These are phyloP conservation scores for Cerrena zonata DNA, from an alignment of 1,284 basidiomycete species.

Conservation along the genomic window DNA sequence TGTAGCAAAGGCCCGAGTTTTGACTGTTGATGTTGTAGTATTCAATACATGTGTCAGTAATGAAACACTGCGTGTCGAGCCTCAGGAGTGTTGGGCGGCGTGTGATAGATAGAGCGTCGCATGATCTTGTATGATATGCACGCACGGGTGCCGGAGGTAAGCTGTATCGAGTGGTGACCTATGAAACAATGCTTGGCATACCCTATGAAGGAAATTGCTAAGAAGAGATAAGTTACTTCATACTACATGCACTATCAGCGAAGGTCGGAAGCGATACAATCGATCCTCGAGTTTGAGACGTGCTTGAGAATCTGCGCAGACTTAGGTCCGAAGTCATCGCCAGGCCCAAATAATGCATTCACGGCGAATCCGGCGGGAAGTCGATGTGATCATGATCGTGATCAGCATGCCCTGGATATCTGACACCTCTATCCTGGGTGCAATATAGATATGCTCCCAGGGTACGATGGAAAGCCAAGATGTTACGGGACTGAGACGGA, in stretches of 20 bases:
- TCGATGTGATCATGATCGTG: not conserved
- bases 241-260: too few species aligned
- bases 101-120: too few species aligned
- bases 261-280: too few species aligned
- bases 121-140: too few species aligned
- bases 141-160: too few species aligned
- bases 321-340: not conserved
- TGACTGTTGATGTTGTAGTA: not conserved
- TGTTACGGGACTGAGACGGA: not conserved
- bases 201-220: too few species aligned
- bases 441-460: not conserved
- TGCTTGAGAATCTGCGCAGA: not conserved
- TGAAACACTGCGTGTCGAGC: not conserved
- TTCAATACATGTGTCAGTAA: not conserved
- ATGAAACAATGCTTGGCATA: not conserved
- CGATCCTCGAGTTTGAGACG: not conserved
- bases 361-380: not conserved
- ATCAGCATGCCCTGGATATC: not conserved
- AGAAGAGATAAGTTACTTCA: too few species aligned
- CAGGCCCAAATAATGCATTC: not conserved
- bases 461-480: not conserved
- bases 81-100: not conserved
- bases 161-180: too few species aligned
- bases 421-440: too few species aligned
- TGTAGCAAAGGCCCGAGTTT: not conserved